Conservation (phyloP, 306 rosid species). For the Begonia peltatifolia region DNA sequence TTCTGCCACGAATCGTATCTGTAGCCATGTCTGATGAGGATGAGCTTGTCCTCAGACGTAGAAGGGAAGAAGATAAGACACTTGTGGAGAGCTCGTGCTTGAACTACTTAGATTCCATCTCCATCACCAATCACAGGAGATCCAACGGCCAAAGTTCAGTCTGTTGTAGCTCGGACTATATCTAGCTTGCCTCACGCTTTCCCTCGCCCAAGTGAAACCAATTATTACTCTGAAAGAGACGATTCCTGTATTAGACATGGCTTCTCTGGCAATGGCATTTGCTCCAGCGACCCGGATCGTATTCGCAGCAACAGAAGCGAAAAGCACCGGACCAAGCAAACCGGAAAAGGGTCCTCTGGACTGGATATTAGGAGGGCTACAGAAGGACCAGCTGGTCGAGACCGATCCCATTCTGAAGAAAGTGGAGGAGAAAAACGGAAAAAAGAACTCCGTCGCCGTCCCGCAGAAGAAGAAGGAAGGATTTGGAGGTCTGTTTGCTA, state of each 20-base stretch:
- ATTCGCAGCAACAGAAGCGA: slow-evolving; percentile 36
- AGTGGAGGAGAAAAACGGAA: slow-evolving; percentile 36
- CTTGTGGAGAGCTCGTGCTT: too few relatives aligned
- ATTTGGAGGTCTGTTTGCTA: slow-evolving; percentile 32
- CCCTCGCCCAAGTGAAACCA: too few relatives aligned
- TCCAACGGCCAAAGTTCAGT: too few relatives aligned
- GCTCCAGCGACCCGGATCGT: slow-evolving; percentile 32
- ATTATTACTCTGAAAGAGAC: too few relatives aligned
- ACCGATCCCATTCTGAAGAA: slow-evolving; percentile 54
- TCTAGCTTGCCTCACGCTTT: too few relatives aligned
- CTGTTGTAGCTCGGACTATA: too few relatives aligned
- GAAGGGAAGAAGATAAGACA: too few relatives aligned
- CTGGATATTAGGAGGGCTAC: slow-evolving; percentile 46
- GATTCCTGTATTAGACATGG: slow-evolving; percentile 13
- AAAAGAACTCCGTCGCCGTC: slow-evolving; percentile 31
- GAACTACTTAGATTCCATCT: too few relatives aligned
- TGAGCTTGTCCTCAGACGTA: too few relatives aligned
- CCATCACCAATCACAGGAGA: too few relatives aligned
- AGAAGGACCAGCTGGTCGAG: slow-evolving; percentile 39
- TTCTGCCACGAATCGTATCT: too few relatives aligned
- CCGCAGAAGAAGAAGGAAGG: slow-evolving; percentile 45
- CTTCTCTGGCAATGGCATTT: slow-evolving; percentile 37
- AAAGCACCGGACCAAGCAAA: slow-evolving; percentile 30
- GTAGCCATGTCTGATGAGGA: too few relatives aligned
- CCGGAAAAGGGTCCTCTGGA: slow-evolving; percentile 40